Conservation (phyloP, 2,329 filamentous ascomycete genomes). For the Sporothrix schenckii region DNA sequence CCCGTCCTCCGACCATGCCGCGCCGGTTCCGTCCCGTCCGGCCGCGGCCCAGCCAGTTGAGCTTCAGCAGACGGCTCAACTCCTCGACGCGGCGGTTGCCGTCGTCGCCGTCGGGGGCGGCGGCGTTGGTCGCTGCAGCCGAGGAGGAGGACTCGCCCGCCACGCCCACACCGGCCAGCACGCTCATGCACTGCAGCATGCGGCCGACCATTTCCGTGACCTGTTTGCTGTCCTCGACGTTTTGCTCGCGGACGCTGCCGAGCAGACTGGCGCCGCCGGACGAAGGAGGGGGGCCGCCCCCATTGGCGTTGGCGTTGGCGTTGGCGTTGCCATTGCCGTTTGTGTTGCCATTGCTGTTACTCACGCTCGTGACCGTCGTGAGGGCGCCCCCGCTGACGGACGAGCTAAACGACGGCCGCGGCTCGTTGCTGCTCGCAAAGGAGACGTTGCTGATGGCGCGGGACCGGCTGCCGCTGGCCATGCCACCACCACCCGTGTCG, state of each 20-base stretch:
- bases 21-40: conserved; percentile 85
- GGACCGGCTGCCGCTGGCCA: conserved; percentile 61
- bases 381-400: conserved; percentile 40
- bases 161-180: conserved; percentile 69
- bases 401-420: conserved; percentile 50
- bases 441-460: conserved; percentile 86
- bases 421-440: conserved; percentile 55
- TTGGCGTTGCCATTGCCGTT: not conserved
- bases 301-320: not conserved
- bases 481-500: not conserved
- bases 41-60: conserved; percentile 94
- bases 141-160: conserved; percentile 39
- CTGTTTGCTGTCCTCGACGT: conserved; percentile 70
- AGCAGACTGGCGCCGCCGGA: conserved; percentile 25
- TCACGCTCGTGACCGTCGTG: conserved; percentile 32
- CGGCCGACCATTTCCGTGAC: conserved; percentile 92
- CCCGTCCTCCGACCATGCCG: conserved; percentile 77
- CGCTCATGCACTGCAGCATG: conserved; percentile 95
- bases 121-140: conserved; percentile 60
- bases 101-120: conserved; percentile 63
- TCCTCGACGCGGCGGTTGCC: conserved; percentile 78
- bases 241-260: conserved; percentile 57
- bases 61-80: conserved; percentile 82
- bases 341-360: not conserved
- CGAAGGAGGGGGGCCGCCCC: conserved; percentile 32